Conservation (phyloP, 164 flowering plant species). For the Paratinospora sagittata region DNA sequence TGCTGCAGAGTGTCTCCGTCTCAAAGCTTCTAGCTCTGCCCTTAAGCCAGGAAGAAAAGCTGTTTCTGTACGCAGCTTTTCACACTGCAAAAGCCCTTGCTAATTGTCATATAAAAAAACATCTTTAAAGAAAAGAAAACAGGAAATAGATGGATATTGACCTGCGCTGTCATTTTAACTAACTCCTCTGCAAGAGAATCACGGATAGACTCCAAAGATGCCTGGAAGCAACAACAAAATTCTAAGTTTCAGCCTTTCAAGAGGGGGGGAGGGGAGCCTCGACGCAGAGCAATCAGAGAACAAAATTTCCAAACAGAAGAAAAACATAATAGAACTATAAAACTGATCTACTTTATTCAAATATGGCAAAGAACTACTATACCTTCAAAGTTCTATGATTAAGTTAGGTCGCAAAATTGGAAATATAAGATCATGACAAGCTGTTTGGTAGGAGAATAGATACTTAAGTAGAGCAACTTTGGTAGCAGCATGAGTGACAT, state of each 20-base stretch:
- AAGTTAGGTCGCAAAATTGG: no score
- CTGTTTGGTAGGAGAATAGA: no score
- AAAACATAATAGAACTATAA: background rate
- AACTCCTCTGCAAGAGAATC: slow-evolving; percentile 97
- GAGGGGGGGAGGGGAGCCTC: background rate
- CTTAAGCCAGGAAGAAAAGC: slow-evolving; percentile 61
- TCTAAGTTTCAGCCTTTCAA: background rate
- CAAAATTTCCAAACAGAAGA: background rate
- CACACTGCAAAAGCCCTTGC: slow-evolving; percentile 55
- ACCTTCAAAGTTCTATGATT: no score
- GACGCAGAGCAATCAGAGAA: background rate
- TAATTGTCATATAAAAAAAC: background rate
- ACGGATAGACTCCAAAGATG: slow-evolving; percentile 91
- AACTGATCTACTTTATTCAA: background rate
- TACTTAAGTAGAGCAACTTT: no score
- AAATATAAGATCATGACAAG: no score
- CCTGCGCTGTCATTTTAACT: slow-evolving; percentile 94
- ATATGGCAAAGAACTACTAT: no score
- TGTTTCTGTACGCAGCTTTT: slow-evolving; percentile 71
- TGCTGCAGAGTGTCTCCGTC: slow-evolving; percentile 90
- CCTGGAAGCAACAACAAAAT: slow-evolving; percentile 31
- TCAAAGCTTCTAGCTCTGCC: slow-evolving; percentile 90
- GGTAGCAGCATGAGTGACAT: no score
- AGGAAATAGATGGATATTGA: slow-evolving; percentile 16
- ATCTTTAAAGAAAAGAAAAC: background rate